Conservation (phyloP, 345 rosid genomes). For the Diplotaxis tenuifolia region DNA sequence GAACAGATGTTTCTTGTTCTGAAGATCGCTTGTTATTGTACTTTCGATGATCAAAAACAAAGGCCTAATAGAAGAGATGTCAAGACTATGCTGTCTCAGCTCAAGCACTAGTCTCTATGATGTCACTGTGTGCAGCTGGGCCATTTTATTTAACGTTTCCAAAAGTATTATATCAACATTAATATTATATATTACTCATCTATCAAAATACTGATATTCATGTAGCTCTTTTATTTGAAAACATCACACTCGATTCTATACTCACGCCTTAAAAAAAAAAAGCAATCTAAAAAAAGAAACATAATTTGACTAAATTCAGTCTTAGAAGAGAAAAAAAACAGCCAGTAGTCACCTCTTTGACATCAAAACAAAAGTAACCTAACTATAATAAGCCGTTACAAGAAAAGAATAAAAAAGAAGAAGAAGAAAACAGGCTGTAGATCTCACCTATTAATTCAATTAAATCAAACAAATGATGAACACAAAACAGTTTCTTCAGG, state of each 20-base stretch:
- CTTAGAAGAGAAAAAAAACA: not conserved
- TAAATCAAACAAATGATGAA: constrained; percentile 2
- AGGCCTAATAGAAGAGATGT: constrained; percentile 87
- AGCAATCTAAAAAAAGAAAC: not conserved
- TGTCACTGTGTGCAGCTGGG: too few species aligned
- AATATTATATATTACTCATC: not conserved
- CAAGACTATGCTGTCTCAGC: constrained; percentile 68
- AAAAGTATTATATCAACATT: not conserved
- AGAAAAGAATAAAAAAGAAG: not conserved
- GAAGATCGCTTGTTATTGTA: constrained; percentile 82
- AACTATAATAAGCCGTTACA: constrained; percentile 27
- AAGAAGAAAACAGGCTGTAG: not conserved
- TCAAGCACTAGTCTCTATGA: constrained; percentile 35
- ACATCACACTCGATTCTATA: not conserved
- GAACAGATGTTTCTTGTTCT: constrained; percentile 80
- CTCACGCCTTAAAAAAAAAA: not conserved
- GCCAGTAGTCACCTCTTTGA: not conserved
- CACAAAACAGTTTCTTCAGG: not conserved
- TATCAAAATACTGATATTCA: not conserved
- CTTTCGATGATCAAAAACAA: constrained; percentile 72
- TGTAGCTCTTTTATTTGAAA: not conserved
- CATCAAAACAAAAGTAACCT: not conserved
- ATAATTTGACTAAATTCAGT: constrained; percentile 17
- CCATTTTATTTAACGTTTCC: constrained; percentile 22
- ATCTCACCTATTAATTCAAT: constrained; percentile 24